These are phyloP conservation scores for Cladophialophora chaetospira DNA, from an alignment of 2,329 filamentous ascomycete species.

Conservation along the genomic window DNA sequence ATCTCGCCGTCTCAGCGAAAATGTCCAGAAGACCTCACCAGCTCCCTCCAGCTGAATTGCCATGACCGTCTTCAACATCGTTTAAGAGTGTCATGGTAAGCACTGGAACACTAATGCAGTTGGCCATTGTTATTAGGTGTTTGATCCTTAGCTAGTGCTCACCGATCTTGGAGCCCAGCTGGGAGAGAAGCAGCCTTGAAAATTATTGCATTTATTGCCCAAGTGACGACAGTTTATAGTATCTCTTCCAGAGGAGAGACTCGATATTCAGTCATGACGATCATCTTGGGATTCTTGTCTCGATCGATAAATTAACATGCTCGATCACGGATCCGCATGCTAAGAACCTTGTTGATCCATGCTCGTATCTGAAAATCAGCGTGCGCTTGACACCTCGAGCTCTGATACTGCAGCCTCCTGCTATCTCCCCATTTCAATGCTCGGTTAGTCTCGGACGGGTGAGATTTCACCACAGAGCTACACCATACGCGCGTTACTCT, in stretches of 20 bases:
- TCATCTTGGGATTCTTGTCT: not conserved
- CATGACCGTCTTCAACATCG: not conserved
- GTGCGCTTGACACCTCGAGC: not conserved
- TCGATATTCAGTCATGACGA: not conserved
- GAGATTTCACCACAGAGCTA: slow-evolving; percentile 1
- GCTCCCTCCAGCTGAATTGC: slow-evolving; percentile 1
- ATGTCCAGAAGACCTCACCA: not conserved
- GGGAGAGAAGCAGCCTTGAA: too few species aligned
- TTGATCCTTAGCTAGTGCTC: too few species aligned
- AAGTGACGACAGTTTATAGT: not conserved
- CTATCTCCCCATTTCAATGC: not conserved
- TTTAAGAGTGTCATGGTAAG: too few species aligned
- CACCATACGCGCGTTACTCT: not conserved
- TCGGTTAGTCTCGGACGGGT: slow-evolving; percentile 3
- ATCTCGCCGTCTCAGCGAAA: not conserved
- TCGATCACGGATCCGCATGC: not conserved
- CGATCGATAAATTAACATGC: not conserved
- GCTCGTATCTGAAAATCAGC: not conserved
- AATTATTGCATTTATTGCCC: too few species aligned
- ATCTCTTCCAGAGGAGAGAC: not conserved
- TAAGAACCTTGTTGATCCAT: not conserved
- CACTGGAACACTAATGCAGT: too few species aligned
- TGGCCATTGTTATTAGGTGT: too few species aligned
- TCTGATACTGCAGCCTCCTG: not conserved
- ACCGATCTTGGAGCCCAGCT: too few species aligned